A percentile compares a stretch with the other conserved stretches of the same genome.
These are phyloP conservation scores for Debaryomyces singareniensis DNA, from an alignment of 1,139 yeast species.

Conservation along the genomic window DNA sequence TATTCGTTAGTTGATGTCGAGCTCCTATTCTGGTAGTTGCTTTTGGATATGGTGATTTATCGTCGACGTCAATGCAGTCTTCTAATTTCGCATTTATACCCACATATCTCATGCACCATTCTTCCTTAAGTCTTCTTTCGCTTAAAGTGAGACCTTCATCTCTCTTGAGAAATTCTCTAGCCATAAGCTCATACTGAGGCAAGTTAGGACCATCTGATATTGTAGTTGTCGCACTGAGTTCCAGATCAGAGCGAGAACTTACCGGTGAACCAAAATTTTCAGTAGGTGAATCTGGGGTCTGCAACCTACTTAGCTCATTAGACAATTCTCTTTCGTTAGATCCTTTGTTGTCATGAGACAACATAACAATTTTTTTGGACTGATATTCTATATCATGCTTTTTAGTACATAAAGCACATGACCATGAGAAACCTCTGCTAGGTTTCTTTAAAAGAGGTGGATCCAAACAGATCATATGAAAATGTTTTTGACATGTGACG, in stretches of 20 bases:
- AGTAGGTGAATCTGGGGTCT: slow-evolving; percentile 6
- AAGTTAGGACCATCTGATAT: no score
- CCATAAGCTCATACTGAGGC: slow-evolving; percentile 61
- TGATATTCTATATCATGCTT: slow-evolving; percentile 25
- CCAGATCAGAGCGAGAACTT: slow-evolving; percentile 1
- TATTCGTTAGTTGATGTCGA: slow-evolving; percentile 62
- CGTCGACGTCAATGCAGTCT: slow-evolving; percentile 75
- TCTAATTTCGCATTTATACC: slow-evolving; percentile 74
- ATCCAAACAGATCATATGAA: slow-evolving; percentile 79
- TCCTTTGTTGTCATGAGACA: slow-evolving; percentile 38
- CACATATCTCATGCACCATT: slow-evolving; percentile 78
- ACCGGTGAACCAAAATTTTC: neutral
- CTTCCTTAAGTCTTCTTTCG: slow-evolving; percentile 49
- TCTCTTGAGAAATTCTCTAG: slow-evolving; percentile 42
- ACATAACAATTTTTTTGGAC: slow-evolving; percentile 30
- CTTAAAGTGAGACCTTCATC: slow-evolving; percentile 38
- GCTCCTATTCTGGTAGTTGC: slow-evolving; percentile 76
- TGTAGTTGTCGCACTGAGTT: neutral
- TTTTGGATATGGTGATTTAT: slow-evolving; percentile 70
- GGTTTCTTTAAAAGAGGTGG: slow-evolving; percentile 82
- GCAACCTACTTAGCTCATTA: slow-evolving; percentile 17
- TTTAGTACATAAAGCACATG: slow-evolving; percentile 76
- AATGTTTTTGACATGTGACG: slow-evolving; percentile 64
- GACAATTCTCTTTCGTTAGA: slow-evolving; percentile 31
- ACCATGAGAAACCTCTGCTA: slow-evolving; percentile 86